Evolutionary conservation across 768 basidiomycete genomes (phyloP).

Genomic region (Saitozyma sp.): DNA sequence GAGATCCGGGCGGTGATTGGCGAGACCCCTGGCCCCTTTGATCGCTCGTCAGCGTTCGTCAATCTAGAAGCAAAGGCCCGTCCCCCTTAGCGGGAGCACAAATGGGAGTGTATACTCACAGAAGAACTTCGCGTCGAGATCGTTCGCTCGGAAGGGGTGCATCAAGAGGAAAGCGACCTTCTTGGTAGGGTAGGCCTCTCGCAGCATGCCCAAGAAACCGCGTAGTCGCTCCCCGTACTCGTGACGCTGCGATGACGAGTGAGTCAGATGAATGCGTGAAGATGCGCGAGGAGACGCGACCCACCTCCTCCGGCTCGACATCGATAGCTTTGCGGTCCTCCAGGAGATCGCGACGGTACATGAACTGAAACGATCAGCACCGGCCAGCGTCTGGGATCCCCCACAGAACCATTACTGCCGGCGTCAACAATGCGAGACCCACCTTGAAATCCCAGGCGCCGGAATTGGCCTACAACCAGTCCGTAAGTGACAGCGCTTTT

Average conservation of each 20-base stretch:
- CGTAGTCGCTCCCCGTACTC: slow-evolving; percentile 1
- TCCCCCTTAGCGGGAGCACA: too few relatives aligned
- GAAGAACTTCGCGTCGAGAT: background rate
- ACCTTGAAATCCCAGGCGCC: slow-evolving; percentile 1
- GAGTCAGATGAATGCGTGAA: background rate
- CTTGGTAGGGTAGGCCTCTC: background rate
- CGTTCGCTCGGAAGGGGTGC: background rate
- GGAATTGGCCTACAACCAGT: background rate
- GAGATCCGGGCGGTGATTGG: slow-evolving; percentile 1
- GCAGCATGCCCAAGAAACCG: background rate
- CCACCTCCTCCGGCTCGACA: background rate
- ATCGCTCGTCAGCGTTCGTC: too few relatives aligned
- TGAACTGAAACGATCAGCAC: background rate
- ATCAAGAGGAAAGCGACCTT: slow-evolving; percentile 1
- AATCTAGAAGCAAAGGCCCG: too few relatives aligned
- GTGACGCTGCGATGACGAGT: background rate
- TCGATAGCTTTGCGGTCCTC: background rate
- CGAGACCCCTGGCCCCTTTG: background rate
- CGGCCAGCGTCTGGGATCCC: background rate
- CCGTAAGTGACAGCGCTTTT: background rate
- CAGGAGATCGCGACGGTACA: background rate
- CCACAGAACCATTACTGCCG: too few relatives aligned
- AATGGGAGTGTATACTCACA: background rate
- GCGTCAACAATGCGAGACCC: background rate
- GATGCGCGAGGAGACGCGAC: background rate